Evolutionary conservation across 2,329 filamentous ascomycete genomes (phyloP), one percentile per base, ranked within the genome.

Genomic region (Aspergillus neotritici): DNA sequence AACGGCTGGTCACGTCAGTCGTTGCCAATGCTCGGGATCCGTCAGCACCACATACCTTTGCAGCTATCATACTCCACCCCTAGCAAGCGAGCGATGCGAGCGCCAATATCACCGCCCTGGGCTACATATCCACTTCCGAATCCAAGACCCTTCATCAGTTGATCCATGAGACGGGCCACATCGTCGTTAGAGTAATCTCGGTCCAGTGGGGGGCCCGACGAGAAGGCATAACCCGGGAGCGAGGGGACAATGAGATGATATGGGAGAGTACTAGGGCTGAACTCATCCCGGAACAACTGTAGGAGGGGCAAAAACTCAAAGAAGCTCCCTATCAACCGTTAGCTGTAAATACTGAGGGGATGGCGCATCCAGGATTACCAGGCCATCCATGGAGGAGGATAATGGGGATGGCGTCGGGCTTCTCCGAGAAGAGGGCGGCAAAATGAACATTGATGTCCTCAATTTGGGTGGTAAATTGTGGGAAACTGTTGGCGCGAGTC

Each of bases 401-500:
- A n/a, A 77, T 50, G 0, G 75, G 75, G 5, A 74, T 63, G 0
- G 75, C 75, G 54, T 71, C 64, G 4, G 59, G 40, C 11, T 66
- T 70, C 40, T 65, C 50, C 0, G 72, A 77, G 47, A 76, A 76
- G 0, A 77, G 59, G 2, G 70, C 74, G 0, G 66, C 55, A 49
- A 77, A 77, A 53, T 77, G 74, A 34, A 76, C 58, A 1, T 58
- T 52, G 35, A 70, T 39, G 16, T 73, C 69, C 9, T 65, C 62
- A 39, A 78, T 62, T 1, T 60, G 48, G 0, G 65, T 59, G 2
- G 60, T 73, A 61, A 70, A 79, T 47, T 78, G 74, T 2, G 74
- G 74, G 34, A 74, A 72, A 10, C 60, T 65, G 52, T 78, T 78
- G 51, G 77, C 70, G 12, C 67, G 62, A 32, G 65, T 53, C 50